These are phyloP conservation scores for Eucalyptus marginata DNA, from an alignment of 345 rosid genomes.

Conservation along the genomic window DNA sequence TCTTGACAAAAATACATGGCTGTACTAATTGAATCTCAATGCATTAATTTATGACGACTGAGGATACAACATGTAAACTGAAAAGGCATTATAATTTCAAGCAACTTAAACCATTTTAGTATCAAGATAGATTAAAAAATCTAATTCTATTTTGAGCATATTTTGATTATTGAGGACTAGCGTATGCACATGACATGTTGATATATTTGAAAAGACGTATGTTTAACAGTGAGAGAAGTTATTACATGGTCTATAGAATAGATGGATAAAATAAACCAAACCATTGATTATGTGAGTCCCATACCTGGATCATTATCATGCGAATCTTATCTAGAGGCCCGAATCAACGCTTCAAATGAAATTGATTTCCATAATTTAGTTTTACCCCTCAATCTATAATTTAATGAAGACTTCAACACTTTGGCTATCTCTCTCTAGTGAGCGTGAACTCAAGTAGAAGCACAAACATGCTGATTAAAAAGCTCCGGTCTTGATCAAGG, in stretches of 20 bases:
- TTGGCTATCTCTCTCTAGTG: not conserved
- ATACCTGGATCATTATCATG: not conserved
- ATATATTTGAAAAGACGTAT: not conserved
- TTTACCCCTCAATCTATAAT: not conserved
- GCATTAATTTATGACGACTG: not conserved
- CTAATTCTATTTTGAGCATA: not conserved
- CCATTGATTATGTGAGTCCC: not conserved
- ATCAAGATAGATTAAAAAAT: not conserved
- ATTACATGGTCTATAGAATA: not conserved
- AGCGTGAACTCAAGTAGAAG: not conserved
- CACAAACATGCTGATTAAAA: not conserved
- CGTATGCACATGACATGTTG: not conserved
- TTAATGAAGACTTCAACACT: not conserved
- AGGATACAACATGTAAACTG: not conserved
- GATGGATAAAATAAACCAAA: not conserved
- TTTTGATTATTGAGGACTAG: not conserved
- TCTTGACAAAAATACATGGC: not conserved
- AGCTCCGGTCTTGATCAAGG: not conserved
- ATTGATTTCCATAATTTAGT: not conserved
- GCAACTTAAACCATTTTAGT: not conserved
- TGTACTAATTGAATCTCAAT: not conserved
- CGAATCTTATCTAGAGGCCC: not conserved
- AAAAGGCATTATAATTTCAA: not conserved
- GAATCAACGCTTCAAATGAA: not conserved
- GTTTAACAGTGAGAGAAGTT: not conserved